Evolutionary conservation across 116 monocot species (phyloP).

Genomic region (Trichopus zeylanicus): DNA sequence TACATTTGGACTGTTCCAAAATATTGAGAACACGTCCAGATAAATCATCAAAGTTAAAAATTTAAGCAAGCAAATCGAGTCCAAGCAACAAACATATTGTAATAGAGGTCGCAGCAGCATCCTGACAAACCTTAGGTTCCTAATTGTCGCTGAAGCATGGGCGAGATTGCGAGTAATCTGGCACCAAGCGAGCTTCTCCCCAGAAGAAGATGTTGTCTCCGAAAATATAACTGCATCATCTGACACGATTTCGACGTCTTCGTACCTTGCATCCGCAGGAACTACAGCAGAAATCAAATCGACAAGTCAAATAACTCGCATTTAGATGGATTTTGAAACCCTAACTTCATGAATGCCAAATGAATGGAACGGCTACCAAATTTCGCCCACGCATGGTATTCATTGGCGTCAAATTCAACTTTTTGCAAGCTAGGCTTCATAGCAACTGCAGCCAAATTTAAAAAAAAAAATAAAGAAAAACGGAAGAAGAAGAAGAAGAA

Average conservation of each 20-base stretch:
- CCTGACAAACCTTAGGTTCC: slow-evolving; percentile 3
- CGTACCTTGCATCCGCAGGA: background rate
- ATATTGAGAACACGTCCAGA: background rate
- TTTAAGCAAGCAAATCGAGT: too few relatives aligned
- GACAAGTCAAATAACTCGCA: background rate
- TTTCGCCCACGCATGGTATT: too few relatives aligned
- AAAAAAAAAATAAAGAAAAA: too few relatives aligned
- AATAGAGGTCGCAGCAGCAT: too few relatives aligned
- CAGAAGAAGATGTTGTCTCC: background rate
- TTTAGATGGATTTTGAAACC: too few relatives aligned
- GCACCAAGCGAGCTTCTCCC: slow-evolving; percentile 6
- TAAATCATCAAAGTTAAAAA: too few relatives aligned
- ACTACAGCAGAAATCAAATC: background rate
- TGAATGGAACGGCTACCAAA: too few relatives aligned
- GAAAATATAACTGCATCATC: background rate
- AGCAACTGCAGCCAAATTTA: too few relatives aligned
- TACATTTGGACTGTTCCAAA: background rate
- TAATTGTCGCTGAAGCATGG: background rate
- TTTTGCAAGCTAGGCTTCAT: too few relatives aligned
- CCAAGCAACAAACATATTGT: background rate
- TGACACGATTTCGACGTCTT: background rate
- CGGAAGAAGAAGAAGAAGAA: too few relatives aligned
- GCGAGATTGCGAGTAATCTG: background rate
- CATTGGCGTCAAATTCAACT: too few relatives aligned
- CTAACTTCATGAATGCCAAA: too few relatives aligned